These are phyloP conservation scores for Lantana camara DNA, from an alignment of 257 asterid genomes.

Conservation along the genomic window DNA sequence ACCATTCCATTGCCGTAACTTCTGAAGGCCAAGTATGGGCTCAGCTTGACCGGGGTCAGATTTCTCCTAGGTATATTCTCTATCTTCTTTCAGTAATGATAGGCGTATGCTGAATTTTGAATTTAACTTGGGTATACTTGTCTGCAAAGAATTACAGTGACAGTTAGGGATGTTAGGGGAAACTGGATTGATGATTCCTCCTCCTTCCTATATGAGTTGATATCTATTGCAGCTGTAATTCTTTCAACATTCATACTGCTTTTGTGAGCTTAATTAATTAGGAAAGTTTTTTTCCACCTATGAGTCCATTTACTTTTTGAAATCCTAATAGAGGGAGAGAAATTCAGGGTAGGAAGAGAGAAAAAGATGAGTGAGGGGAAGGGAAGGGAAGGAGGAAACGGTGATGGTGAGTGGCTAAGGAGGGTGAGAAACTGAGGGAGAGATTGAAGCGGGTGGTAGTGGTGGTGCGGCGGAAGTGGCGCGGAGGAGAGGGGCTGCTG, in stretches of 20 bases:
- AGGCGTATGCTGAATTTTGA: constrained; percentile 7
- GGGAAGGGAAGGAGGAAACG: too few relatives aligned
- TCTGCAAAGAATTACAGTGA: not conserved
- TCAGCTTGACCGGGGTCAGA: constrained; percentile 73
- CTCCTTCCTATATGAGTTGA: not conserved
- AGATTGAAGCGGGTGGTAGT: too few relatives aligned
- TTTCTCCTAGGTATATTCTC: constrained; percentile 56
- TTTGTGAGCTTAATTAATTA: not conserved
- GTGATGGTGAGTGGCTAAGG: too few relatives aligned
- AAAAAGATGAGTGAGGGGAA: too few relatives aligned
- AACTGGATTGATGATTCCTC: not conserved
- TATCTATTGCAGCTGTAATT: not conserved
- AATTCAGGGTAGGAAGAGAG: too few relatives aligned
- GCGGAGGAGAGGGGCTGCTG: too few relatives aligned
- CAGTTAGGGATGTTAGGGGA: not conserved
- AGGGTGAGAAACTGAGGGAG: too few relatives aligned
- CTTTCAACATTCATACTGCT: not conserved
- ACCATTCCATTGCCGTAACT: constrained; percentile 93
- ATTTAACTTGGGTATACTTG: not conserved
- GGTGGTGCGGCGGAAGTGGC: too few relatives aligned
- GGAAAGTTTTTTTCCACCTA: not conserved
- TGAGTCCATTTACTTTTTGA: not conserved
- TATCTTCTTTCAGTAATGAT: not conserved
- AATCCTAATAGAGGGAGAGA: not conserved
- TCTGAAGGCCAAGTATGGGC: constrained; percentile 76